Base-by-base conservation (phyloP, 345 rosid species). In the Eucalyptus marginata region DNA sequence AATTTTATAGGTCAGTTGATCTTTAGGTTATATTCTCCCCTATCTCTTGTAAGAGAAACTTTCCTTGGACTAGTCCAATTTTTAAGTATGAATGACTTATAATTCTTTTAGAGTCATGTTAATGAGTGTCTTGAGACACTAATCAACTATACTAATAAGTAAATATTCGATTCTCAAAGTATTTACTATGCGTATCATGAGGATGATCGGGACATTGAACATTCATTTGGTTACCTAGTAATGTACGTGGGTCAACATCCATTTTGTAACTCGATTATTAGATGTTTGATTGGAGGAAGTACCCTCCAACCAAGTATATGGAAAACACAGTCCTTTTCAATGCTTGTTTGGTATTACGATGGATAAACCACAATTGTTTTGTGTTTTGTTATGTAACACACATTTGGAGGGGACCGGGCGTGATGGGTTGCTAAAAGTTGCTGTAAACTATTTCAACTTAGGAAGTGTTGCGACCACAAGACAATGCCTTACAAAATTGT, bases 141-240 rank as follows among this genome's bases (percentile, higher is more conserved):
- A 0, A 8, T 68, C 0, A 68, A 33, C 44, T 17, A 0, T 33
- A 17, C 2, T 68, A 33, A 16, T 4, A 33, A 17, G 2, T 9
- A 33, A 0, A 17, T 10, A 33, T 18, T 16, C 2, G 0, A 33
- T 10, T 33, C 6, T 33, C 24, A 8, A 17, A 33, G 5, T 2
- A 17, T 33, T 17, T 5, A 33, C 10, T 9, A 4, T n/a, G 24
- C 1, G 5, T 17, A 16, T 68, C 31, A 31, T 3, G 12, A 36
- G 13, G 25, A 71, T 6, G 83, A 0, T 3, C 5, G 0, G 2
- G 0, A 36, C 15, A 36, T 18, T 7, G 17, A 64, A n/a, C 0
- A 13, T 64, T 64, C 0, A 59, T 27, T 59, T n/a, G 18, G 36
- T 64, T 64, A n/a, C 18, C 20, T 0, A n/a, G 9, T 16, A n/a